These are phyloP conservation scores for Astrocystis sublimbata DNA, from an alignment of 495 filamentous ascomycete species.

Conservation along the genomic window DNA sequence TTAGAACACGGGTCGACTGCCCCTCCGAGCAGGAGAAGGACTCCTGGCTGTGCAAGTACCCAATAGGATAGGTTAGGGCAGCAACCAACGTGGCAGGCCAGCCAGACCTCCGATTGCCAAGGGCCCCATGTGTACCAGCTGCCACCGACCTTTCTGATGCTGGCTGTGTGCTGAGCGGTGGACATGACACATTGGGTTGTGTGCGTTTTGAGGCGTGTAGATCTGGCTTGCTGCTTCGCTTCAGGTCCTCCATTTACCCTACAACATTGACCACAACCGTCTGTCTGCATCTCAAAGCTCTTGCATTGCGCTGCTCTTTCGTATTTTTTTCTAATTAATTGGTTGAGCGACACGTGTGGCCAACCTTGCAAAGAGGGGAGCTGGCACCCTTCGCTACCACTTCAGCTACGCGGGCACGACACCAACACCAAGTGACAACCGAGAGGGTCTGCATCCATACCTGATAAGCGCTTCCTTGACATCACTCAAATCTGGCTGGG, in stretches of 20 bases:
- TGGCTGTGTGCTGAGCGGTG: background rate
- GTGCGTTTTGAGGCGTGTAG: background rate
- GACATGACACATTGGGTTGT: background rate
- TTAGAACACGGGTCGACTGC: background rate
- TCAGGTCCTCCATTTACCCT: background rate
- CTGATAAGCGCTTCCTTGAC: constrained; percentile 7
- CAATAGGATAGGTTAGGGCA: too few relatives aligned
- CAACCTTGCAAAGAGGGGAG: background rate
- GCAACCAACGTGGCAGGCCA: constrained; percentile 19
- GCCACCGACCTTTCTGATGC: constrained; percentile 1
- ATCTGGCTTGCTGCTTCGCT: background rate
- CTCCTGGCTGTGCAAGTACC: constrained; percentile 7
- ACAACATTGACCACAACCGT: background rate
- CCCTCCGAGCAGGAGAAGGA: too few relatives aligned
- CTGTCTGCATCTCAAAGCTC: background rate
- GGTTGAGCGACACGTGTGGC: background rate
- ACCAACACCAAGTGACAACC: constrained; percentile 7
- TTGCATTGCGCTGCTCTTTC: constrained; percentile 1
- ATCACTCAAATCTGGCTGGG: background rate
- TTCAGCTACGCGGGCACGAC: constrained; percentile 4
- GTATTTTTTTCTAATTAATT: constrained; percentile 1
- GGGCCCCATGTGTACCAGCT: constrained; percentile 6
- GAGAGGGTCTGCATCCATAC: constrained; percentile 16
- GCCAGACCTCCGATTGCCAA: constrained; percentile 7
- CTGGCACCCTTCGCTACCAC: background rate